phyloP scores from a whole-genome alignment of 805 yeast species.

The Starmerella vaccinii region DNA sequence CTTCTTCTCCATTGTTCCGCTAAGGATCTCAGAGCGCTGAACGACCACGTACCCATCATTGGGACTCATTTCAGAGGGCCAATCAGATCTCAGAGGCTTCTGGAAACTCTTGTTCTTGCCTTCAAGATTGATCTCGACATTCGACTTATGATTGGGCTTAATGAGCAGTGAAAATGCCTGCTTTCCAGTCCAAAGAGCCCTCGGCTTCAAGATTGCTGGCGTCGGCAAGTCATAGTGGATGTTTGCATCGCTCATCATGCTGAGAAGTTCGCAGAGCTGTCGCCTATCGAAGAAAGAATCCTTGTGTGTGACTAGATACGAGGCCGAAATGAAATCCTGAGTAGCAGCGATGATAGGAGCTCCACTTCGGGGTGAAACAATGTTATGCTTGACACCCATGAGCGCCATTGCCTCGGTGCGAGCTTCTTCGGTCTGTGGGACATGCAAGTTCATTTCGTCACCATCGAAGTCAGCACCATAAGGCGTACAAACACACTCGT shows the following conservation, averaged over 20 bases:
- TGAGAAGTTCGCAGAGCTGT: conserved; percentile 63
- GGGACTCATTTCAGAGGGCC: conserved; percentile 88
- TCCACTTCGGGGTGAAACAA: conserved; percentile 93
- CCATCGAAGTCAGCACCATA: conserved; percentile 99
- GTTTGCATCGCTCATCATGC: conserved; percentile 94
- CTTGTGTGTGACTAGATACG: conserved; percentile 82
- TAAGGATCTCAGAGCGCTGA: conserved; percentile 74
- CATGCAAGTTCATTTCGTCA: conserved; percentile 98
- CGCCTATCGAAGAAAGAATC: conserved; percentile 89
- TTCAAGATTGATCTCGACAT: conserved; percentile 80
- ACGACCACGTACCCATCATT: conserved; percentile 91
- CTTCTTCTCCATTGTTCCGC: conserved; percentile 96
- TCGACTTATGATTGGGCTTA: conserved; percentile 64
- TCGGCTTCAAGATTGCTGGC: conserved; percentile 87
- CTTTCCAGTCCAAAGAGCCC: conserved; percentile 91
- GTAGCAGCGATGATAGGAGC: conserved; percentile 99
- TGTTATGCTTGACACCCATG: conserved; percentile 95
- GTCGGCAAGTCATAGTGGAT: conserved; percentile 88
- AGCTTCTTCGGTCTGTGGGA: conserved; percentile 98
- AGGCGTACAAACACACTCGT: conserved; percentile 98
- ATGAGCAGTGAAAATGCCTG: conserved; percentile 85
- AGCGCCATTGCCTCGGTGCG: conserved; percentile 96
- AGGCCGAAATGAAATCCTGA: conserved; percentile 97
- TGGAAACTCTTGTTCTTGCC: conserved; percentile 85
- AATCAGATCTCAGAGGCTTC: conserved; percentile 57